These are phyloP conservation scores for Cercospora citrullina DNA, from an alignment of 2,329 filamentous ascomycete species.

Conservation along the genomic window DNA sequence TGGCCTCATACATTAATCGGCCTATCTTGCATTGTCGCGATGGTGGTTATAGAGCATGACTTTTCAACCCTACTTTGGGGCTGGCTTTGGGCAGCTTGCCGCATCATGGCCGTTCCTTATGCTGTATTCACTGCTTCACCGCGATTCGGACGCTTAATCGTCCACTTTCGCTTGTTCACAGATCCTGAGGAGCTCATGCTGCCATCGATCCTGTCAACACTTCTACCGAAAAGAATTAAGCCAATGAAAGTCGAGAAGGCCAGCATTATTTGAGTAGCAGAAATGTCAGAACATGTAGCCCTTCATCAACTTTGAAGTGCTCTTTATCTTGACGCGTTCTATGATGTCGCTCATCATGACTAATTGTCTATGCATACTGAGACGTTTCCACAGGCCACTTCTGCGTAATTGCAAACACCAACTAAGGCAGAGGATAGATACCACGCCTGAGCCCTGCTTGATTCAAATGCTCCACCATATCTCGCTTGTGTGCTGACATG, in stretches of 20 bases:
- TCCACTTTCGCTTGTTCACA: background rate
- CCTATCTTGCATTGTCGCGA: background rate
- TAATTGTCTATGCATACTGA: no score
- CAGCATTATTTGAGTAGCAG: background rate
- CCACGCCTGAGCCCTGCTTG: background rate
- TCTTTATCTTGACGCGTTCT: background rate
- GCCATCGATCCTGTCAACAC: background rate
- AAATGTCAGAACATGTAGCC: background rate
- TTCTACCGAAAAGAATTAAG: background rate
- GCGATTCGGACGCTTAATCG: background rate
- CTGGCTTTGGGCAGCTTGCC: background rate
- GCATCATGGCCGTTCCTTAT: background rate
- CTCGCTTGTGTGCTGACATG: background rate
- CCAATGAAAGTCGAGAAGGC: background rate
- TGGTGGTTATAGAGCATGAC: background rate
- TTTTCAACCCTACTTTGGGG: background rate
- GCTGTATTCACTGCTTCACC: background rate
- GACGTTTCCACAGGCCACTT: no score
- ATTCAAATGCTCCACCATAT: no score
- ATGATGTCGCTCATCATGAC: background rate
- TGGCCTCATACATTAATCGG: background rate
- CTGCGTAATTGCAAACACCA: background rate
- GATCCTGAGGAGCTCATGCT: background rate
- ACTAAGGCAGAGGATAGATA: background rate
- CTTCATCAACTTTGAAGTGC: fast-evolving